Evolutionary conservation across 805 yeast species (phyloP), one percentile per base, ranked within the genome.

Genomic region (Candida pini): DNA sequence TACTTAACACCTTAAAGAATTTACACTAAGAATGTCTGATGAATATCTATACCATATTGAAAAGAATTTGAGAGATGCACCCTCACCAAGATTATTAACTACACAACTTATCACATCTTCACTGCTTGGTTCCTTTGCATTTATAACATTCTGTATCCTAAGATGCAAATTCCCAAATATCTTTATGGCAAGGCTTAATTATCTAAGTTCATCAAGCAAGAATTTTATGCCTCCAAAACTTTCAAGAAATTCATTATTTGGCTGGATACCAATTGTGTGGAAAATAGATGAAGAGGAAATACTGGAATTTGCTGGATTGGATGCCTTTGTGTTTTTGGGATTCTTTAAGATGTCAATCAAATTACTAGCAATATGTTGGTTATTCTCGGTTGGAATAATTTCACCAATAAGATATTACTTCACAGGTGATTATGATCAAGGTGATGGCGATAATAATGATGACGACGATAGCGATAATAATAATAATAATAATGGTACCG

Each of bases 301-400:
- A 2, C 67, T 90, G 33, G 90, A 87, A 41, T 81, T 80, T 50
- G 96, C 97, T 3, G 98, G 98, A 0, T 61, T 90, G 28, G 98
- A 90, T 62, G 97, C 97, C 1, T 88, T 74, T 60, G 97, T 92
- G 31, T 90, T 85, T 51, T 61, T 90, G 21, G 88, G 88, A 4
- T 89, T 90, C 55, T 92, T 92, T 71, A 81, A 84, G 41, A 85
- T 88, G 84, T 74, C 92, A 41, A 84, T 89, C 31, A 76, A 76
- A 53, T 63, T 85, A 7, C 58, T 90, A 17, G 59, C 74, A 3
- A 60, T 73, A 1, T 80, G 88, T 51, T 71, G 85, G 30, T 38
- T 84, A 2, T 75, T 85, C 48, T 88, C 95, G 1, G 63, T 83
- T 8, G 62, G 76, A 5, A 69, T 90, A 3, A 82, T 90, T 15